These are phyloP conservation scores for Tolypocladium ophioglossoides DNA, from an alignment of 2,329 filamentous ascomycete species.

Conservation along the genomic window DNA sequence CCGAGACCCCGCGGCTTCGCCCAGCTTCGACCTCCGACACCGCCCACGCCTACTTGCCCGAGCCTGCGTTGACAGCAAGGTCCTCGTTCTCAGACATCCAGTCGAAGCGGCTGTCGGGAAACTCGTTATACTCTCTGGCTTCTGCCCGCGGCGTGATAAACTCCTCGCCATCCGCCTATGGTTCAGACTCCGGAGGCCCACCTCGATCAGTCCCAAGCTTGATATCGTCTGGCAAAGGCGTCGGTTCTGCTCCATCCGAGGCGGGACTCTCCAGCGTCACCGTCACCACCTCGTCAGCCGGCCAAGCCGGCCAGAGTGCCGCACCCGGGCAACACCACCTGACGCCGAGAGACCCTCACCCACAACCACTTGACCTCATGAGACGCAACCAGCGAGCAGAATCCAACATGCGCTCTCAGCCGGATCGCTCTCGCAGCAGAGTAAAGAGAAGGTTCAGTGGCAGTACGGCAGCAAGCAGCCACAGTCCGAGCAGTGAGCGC, in stretches of 20 bases:
- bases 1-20: slow-evolving; percentile 35
- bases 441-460: slow-evolving; percentile 68
- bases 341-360: slow-evolving; percentile 29
- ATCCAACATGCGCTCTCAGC: slow-evolving; percentile 31
- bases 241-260: slow-evolving; percentile 35
- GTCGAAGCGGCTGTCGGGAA: slow-evolving; percentile 59
- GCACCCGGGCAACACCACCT: slow-evolving; percentile 30
- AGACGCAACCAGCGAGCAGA: slow-evolving; percentile 30
- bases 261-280: slow-evolving; percentile 40
- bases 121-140: slow-evolving; percentile 60
- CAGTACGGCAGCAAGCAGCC: slow-evolving; percentile 71
- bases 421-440: slow-evolving; percentile 53
- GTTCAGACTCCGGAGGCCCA: slow-evolving; percentile 35
- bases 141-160: slow-evolving; percentile 43
- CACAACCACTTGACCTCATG: slow-evolving; percentile 32
- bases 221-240: slow-evolving; percentile 34
- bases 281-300: slow-evolving; percentile 39
- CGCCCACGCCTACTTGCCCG: slow-evolving; percentile 30
- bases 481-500: slow-evolving; percentile 67
- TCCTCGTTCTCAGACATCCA: slow-evolving; percentile 41
- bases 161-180: slow-evolving; percentile 40
- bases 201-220: slow-evolving; percentile 33
- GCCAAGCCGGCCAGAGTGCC: slow-evolving; percentile 23
- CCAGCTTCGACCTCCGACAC: slow-evolving; percentile 18
- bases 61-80: slow-evolving; percentile 33